These are phyloP conservation scores for Allomyces javanicus DNA, from an alignment of 192 early-diverging fungal genomes.

Conservation along the genomic window DNA sequence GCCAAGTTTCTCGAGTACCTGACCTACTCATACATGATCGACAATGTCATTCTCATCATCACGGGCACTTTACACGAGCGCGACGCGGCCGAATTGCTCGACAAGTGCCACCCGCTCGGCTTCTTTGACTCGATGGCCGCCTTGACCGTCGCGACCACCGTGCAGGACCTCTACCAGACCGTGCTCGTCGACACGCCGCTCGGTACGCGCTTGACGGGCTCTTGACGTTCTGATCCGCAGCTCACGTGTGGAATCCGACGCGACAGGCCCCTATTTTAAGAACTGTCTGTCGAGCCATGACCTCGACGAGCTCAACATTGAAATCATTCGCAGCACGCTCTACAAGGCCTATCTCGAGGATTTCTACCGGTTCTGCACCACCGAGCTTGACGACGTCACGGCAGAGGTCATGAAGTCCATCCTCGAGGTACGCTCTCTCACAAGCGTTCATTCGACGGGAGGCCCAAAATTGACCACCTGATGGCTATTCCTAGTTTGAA, in stretches of 20 bases:
- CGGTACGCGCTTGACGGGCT: conserved; percentile 19
- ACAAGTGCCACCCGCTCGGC: conserved; percentile 93
- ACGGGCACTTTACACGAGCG: conserved; percentile 95
- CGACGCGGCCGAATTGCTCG: conserved; percentile 90
- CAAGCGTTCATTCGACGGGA: not conserved
- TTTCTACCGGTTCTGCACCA: conserved; percentile 73
- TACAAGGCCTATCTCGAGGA: conserved; percentile 98
- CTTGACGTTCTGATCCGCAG: not conserved
- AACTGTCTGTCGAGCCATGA: conserved; percentile 93
- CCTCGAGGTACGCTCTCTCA: conserved; percentile 35
- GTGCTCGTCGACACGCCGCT: conserved; percentile 92
- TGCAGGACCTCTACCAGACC: conserved; percentile 84
- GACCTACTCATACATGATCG: conserved; percentile 97
- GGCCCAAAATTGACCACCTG: not conserved
- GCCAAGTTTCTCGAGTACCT: conserved; percentile 90
- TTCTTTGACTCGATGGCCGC: conserved; percentile 97
- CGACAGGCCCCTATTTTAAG: conserved; percentile 80
- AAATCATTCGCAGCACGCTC: conserved; percentile 97
- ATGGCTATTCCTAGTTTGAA: conserved; percentile 42
- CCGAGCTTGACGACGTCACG: conserved; percentile 58
- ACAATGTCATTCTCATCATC: conserved; percentile 95
- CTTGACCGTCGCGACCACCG: conserved; percentile 90
- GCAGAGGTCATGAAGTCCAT: conserved; percentile 85
- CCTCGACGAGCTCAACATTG: conserved; percentile 98
- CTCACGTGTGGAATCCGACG: not conserved